Base-by-base conservation (phyloP, 306 rosid species). In the Chamaecrista fasciculata region DNA sequence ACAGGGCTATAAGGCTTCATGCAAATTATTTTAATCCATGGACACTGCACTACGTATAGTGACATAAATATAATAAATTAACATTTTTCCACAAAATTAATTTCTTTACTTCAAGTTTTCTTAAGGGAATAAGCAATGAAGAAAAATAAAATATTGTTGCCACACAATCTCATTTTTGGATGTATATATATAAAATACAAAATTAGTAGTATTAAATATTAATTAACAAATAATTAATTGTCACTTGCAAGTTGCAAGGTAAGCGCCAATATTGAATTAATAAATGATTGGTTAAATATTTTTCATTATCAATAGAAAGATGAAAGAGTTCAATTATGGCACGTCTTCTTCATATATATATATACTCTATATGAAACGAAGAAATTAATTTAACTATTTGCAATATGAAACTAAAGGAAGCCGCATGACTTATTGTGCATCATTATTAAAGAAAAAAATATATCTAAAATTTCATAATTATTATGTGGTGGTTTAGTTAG, bases 341-440 rank as follows among this genome's bases (percentile, higher is more conserved):
- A 37, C 67, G 50, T 39, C 67, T 62, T 21, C 28, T 60, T 60
- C 9, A 36, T 18, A 10, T 20, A n/a, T n/a, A n/a, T n/a, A n/a
- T n/a, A n/a, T n/a, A n/a, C n/a, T n/a, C n/a, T n/a, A n/a, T n/a
- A 11, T 37, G 47, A 61, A 36, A 20, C 20, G 48, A 11, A 37
- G 67, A 10, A 19, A 37, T 20, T 2, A 6, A 20, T 10, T 0
- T 4, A 1, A 5, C 36, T 33, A 5, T 33, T n/a, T 12, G 5
- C 23, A 37, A 39, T 62, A 31, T 36, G 67, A 62, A 62, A 62
- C 25, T 12, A 21, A 62, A 21, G 12, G 67, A 21, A 62, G 46
- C 46, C 67, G n/a, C 33, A 20, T 11, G 67, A 61, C 49, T 36
- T 60, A n/a, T n/a, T n/a, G 4, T 5, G n/a, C 11, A 42, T 28